Conservation (phyloP, 495 filamentous ascomycete genomes). For the Pyronema domesticum region DNA sequence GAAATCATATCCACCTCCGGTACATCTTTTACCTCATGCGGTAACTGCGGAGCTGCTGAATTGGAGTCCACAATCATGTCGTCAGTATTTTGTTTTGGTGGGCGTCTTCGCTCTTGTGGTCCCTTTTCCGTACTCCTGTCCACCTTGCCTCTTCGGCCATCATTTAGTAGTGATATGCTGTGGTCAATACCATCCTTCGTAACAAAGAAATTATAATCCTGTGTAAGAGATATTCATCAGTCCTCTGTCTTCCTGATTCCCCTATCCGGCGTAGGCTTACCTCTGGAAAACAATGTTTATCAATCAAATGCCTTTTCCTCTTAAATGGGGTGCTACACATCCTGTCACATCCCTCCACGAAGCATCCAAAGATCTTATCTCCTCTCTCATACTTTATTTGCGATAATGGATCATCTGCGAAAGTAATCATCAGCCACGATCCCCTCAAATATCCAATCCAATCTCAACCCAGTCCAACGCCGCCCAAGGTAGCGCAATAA, state of each 20-base stretch:
- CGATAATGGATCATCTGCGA: constrained; percentile 49
- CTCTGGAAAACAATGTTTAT: constrained; percentile 86
- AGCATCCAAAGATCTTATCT: constrained; percentile 79
- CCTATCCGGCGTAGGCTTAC: constrained; percentile 22
- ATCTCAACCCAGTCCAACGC: neutral
- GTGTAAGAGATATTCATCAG: neutral
- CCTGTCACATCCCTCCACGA: constrained; percentile 72
- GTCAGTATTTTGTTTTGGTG: constrained; percentile 27
- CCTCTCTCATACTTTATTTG: constrained; percentile 54
- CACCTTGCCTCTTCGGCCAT: constrained; percentile 21
- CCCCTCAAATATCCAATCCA: no score
- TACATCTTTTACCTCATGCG: no score
- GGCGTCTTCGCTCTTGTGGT: neutral
- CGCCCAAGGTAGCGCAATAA: neutral
- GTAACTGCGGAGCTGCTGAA: no score
- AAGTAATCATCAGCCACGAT: neutral
- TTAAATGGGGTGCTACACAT: constrained; percentile 73
- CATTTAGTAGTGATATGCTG: constrained; percentile 53
- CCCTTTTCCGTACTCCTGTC: constrained; percentile 4
- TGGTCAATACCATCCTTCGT: constrained; percentile 79
- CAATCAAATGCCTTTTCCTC: constrained; percentile 68
- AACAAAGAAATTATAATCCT: constrained; percentile 78
- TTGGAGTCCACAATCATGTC: constrained; percentile 8
- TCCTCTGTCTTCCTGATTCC: neutral
- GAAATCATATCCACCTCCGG: no score